Percentiles rank a stretch among this genome's conserved stretches.
phyloP scores from a whole-genome alignment of 2,329 filamentous ascomycete species.

The Aspergillus pseudotamarii region DNA sequence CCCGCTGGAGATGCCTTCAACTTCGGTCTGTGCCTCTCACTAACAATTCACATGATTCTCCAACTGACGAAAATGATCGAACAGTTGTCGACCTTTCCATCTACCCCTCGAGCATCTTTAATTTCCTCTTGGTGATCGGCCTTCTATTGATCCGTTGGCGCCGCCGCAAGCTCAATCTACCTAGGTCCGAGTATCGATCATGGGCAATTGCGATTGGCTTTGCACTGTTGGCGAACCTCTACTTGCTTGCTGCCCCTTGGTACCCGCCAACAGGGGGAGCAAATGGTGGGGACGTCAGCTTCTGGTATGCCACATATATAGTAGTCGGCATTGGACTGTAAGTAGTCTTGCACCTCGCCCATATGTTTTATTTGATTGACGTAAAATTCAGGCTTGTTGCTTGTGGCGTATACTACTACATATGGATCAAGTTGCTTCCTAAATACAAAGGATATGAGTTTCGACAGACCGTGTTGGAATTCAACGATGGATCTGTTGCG shows the following conservation, averaged over 20 bases:
- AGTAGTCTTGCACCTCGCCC: conserved; percentile 34
- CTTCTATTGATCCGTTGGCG: conserved; percentile 61
- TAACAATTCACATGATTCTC: not conserved
- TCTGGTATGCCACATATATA: conserved; percentile 73
- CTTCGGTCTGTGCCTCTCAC: conserved; percentile 47
- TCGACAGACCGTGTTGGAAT: conserved; percentile 56
- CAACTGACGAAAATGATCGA: not conserved
- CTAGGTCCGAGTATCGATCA: conserved; percentile 56
- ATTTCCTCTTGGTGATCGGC: conserved; percentile 59
- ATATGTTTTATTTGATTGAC: not conserved
- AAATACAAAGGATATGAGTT: conserved; percentile 57
- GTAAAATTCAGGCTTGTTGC: conserved; percentile 47
- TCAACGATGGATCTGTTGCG: conserved; percentile 53
- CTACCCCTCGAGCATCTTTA: conserved; percentile 63
- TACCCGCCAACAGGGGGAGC: conserved; percentile 65
- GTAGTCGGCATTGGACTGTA: conserved; percentile 66
- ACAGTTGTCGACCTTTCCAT: conserved; percentile 62
- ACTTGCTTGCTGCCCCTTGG: conserved; percentile 71
- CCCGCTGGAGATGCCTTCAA: conserved; percentile 67
- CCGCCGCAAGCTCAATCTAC: conserved; percentile 55
- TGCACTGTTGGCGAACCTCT: conserved; percentile 62
- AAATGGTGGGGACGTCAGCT: conserved; percentile 67
- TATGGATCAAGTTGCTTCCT: conserved; percentile 62
- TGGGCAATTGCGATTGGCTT: conserved; percentile 64
- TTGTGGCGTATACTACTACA: conserved; percentile 61